Evolutionary conservation across 1,284 basidiomycete genomes (phyloP).

Genomic region (Ceratobasidium sp.): DNA sequence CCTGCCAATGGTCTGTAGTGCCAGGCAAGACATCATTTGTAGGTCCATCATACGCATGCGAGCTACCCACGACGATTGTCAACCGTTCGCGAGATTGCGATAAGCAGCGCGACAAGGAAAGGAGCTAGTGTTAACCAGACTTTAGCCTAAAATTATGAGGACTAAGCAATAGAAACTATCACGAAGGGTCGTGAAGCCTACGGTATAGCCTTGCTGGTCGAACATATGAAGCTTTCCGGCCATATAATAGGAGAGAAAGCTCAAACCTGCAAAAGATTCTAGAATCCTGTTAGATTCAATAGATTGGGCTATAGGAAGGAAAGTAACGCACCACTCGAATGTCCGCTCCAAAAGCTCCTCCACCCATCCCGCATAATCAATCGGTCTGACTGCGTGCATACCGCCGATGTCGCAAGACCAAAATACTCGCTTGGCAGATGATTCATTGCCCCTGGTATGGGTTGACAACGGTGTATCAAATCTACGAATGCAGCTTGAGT

Average conservation of each 20-base stretch:
- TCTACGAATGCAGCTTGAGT: constrained; percentile 16
- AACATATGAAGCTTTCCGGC: constrained; percentile 94
- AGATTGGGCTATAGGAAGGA: no score
- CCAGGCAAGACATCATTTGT: background rate
- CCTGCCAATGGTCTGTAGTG: constrained; percentile 85
- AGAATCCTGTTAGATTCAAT: constrained; percentile 14
- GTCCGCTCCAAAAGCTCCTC: constrained; percentile 94
- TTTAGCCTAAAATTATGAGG: constrained; percentile 64
- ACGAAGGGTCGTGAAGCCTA: background rate
- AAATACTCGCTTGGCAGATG: constrained; percentile 64
- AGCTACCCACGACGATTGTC: no score
- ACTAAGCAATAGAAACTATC: background rate
- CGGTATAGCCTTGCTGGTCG: constrained; percentile 80
- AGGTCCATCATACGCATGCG: background rate
- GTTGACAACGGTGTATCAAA: constrained; percentile 82
- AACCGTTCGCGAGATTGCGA: constrained; percentile 76
- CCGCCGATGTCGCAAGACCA: constrained; percentile 78
- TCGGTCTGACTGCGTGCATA: constrained; percentile 82
- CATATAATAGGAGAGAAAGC: constrained; percentile 89
- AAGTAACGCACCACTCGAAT: constrained; percentile 76
- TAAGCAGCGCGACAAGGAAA: constrained; percentile 82
- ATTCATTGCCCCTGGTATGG: constrained; percentile 72
- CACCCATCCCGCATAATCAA: constrained; percentile 83
- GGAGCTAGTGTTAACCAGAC: constrained; percentile 87
- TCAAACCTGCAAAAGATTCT: constrained; percentile 87